Conservation (phyloP, 495 filamentous ascomycete genomes). For the Daldinia loculata region DNA sequence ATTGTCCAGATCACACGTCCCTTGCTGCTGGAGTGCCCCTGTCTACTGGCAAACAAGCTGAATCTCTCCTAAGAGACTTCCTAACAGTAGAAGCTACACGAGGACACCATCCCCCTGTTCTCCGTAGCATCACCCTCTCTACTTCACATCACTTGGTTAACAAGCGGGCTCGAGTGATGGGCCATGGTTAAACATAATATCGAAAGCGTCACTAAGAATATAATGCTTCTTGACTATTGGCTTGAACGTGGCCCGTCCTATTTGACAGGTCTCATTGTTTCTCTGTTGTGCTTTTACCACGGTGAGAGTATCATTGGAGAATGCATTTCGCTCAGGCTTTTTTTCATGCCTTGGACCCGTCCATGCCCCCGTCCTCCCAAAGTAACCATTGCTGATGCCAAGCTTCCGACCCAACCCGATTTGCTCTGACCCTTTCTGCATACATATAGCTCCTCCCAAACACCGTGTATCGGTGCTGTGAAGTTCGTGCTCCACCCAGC, state of each 20-base stretch:
- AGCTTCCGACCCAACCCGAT: conserved; percentile 35
- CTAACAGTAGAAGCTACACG: neutral
- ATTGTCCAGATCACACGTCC: conserved; percentile 25
- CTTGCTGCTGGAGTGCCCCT: conserved; percentile 7
- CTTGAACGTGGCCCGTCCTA: conserved; percentile 1
- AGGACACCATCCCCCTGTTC: neutral
- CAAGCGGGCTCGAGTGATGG: neutral
- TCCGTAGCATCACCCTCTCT: neutral
- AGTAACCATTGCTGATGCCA: conserved; percentile 38
- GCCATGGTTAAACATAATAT: neutral
- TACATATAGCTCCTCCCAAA: conserved; percentile 9
- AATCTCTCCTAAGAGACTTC: neutral
- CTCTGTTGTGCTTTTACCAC: conserved; percentile 1
- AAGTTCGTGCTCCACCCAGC: conserved; percentile 18
- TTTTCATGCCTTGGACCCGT: conserved; percentile 25
- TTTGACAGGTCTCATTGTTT: conserved; percentile 2
- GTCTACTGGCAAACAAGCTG: neutral
- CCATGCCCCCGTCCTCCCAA: conserved; percentile 22
- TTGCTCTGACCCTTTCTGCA: conserved; percentile 30
- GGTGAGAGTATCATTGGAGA: conserved; percentile 23
- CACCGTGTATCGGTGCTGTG: conserved; percentile 17
- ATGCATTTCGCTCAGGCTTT: conserved; percentile 28
- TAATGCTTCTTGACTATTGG: neutral
- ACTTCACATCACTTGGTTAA: neutral
- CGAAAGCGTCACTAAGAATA: neutral